A percentile compares a stretch with the other conserved stretches of the same genome.
These are phyloP conservation scores for Hypocreales sp. DNA, from an alignment of 2,329 filamentous ascomycete species.

Conservation along the genomic window DNA sequence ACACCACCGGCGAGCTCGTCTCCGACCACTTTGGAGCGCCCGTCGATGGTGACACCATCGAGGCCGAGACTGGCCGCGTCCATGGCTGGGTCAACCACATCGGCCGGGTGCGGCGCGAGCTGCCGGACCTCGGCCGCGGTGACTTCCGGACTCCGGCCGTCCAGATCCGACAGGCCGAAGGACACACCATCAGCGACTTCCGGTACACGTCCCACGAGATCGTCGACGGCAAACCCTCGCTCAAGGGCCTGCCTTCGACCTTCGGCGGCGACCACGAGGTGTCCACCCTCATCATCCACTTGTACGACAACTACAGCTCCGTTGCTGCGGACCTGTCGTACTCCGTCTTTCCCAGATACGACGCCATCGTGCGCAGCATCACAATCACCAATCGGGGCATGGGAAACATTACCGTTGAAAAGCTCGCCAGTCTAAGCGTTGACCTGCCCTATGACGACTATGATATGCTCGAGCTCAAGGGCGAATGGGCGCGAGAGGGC, in stretches of 20 bases:
- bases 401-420: constrained; percentile 34
- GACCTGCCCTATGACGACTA: constrained; percentile 45
- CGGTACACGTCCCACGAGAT: constrained; percentile 42
- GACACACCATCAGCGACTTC: constrained; percentile 42
- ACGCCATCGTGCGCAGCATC: constrained; percentile 46
- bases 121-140: constrained; percentile 47
- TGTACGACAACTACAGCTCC: constrained; percentile 43
- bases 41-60: constrained; percentile 28
- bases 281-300: constrained; percentile 38
- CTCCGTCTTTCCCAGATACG: constrained; percentile 45
- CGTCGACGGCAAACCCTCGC: constrained; percentile 35
- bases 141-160: constrained; percentile 48
- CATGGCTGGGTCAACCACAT: constrained; percentile 37
- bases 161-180: constrained; percentile 40
- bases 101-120: constrained; percentile 41
- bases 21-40: constrained; percentile 46
- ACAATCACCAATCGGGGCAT: constrained; percentile 43
- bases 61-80: constrained; percentile 20
- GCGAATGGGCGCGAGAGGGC: constrained; percentile 47
- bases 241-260: constrained; percentile 42
- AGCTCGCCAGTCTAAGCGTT: constrained; percentile 43
- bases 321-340: constrained; percentile 44
- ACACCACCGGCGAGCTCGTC: constrained; percentile 36
- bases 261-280: constrained; percentile 41
- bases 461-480: constrained; percentile 45